phyloP scores from a whole-genome alignment of 495 filamentous ascomycete species.

The Aspergillus sclerotiicarbonarius region DNA sequence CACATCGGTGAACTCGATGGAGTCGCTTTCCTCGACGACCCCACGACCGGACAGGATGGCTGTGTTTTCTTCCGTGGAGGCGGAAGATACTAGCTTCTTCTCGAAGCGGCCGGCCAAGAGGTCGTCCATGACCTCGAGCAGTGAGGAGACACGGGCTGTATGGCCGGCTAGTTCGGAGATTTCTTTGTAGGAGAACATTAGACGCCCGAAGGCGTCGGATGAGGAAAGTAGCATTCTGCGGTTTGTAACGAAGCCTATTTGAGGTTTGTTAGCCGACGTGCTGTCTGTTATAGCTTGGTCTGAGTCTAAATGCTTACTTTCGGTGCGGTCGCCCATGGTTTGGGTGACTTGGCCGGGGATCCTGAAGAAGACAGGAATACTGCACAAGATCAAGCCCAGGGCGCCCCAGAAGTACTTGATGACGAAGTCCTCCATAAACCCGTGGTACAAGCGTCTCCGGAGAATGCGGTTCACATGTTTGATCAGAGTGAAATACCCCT shows the following conservation, averaged over 20 bases:
- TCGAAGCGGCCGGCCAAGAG: conserved; percentile 84
- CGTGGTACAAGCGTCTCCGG: conserved; percentile 84
- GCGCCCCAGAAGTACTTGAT: conserved; percentile 99
- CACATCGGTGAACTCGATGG: conserved; percentile 86
- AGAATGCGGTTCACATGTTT: conserved; percentile 98
- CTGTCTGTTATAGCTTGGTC: background rate
- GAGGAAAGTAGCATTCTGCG: conserved; percentile 84
- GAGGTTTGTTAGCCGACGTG: background rate
- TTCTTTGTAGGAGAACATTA: conserved; percentile 99
- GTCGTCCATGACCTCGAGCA: conserved; percentile 93
- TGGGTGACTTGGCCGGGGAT: conserved; percentile 70
- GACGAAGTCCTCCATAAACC: conserved; percentile 98
- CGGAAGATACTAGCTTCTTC: conserved; percentile 92
- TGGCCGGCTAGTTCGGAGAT: conserved; percentile 93
- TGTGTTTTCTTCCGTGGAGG: conserved; percentile 71
- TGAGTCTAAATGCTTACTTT: conserved; percentile 53
- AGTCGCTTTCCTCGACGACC: conserved; percentile 67
- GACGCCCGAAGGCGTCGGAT: conserved; percentile 90
- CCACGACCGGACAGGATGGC: conserved; percentile 79
- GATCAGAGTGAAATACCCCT: conserved; percentile 97
- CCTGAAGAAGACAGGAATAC: conserved; percentile 93
- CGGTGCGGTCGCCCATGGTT: conserved; percentile 87
- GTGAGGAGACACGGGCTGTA: conserved; percentile 83
- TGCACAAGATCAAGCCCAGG: conserved; percentile 88
- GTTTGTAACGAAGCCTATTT: conserved; percentile 82